A percentile compares a stretch with the other conserved stretches of the same genome.
Conservation (phyloP, 805 yeast species). For the Candida peoriensis region DNA sequence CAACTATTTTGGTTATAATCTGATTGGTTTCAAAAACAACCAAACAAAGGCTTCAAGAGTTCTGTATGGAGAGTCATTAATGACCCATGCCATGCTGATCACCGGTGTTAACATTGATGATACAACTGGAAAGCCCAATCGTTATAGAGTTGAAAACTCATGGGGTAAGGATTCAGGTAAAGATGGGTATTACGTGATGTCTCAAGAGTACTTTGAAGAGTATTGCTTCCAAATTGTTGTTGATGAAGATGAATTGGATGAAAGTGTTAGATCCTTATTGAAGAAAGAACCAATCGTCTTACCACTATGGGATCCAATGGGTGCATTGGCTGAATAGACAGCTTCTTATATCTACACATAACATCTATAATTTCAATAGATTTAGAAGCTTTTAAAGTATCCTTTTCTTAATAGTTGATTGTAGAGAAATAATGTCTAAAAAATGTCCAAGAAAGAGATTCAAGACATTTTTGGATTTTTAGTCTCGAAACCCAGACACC, state of each 20-base stretch:
- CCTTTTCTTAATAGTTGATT: no score
- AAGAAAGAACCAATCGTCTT: constrained; percentile 44
- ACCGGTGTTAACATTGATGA: constrained; percentile 76
- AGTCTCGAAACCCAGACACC: no score
- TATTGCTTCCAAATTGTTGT: constrained; percentile 71
- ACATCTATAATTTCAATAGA: no score
- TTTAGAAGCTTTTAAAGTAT: no score
- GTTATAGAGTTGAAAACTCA: constrained; percentile 74
- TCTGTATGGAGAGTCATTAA: constrained; percentile 61
- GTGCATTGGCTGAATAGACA: constrained; percentile 49
- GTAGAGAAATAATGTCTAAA: no score
- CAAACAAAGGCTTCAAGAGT: constrained; percentile 65
- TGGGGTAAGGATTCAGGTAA: constrained; percentile 69
- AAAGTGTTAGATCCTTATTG: constrained; percentile 24
- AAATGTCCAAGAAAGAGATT: no score
- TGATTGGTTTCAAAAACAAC: constrained; percentile 48
- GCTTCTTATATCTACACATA: neutral
- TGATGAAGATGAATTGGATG: constrained; percentile 42
- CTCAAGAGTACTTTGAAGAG: constrained; percentile 69
- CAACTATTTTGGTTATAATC: constrained; percentile 60
- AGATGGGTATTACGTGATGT: constrained; percentile 67
- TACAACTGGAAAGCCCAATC: constrained; percentile 45
- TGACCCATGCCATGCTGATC: constrained; percentile 90
- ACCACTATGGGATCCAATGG: constrained; percentile 80
- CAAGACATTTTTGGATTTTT: no score